Base-by-base conservation (phyloP, 495 filamentous ascomycete genomes). In the Aspergillus heteromorphus region DNA sequence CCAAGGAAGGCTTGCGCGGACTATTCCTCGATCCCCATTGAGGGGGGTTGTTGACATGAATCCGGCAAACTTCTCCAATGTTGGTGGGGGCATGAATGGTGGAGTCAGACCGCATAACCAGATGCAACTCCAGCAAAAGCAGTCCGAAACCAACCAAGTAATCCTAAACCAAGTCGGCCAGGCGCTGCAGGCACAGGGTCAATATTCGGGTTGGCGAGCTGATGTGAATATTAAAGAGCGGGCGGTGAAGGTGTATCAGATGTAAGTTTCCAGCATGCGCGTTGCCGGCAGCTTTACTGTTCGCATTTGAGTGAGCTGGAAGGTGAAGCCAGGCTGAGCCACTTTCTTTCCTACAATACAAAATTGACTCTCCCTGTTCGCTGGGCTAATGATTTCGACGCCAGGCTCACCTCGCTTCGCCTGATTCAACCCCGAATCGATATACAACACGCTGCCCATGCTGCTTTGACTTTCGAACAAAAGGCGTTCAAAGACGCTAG, bases 31-130 rank as follows among this genome's bases (percentile, higher is more conserved):
- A 66, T 66, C 71, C 73, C 70, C 74, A 65, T 68, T 70, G 57
- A 70, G 65, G 74, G 71, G 74, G 72, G 72, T 68, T 69, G 64
- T 69, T 62, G 69, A 66, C 66, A 77, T 80, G 77, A 79, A 79
- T 75, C 66, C 72, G 51, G 72, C 63, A 58, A 72, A 74, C 55
- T 77, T 76, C 53, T 56, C 68, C 55, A 77, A 80, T 56, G 65
- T 67, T 50, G 70, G 69, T 62, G 71, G 66, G 60, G 72, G 50
- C 57, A 70, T 75, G 70, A 65, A 66, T 47, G 67, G 59, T 40
- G 64, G 62, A 48, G 67, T 67, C 59, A 71, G 70, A 41, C 65
- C 72, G 41, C 68, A 58, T 49, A 66, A 60, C 50, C 64, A 64
- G 45, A 71, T 74, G 61, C 65, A 63, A 55, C 65, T 53, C 47